These are phyloP conservation scores for Penicillium psychrosexuale DNA, from an alignment of 2,329 filamentous ascomycete species.

Conservation along the genomic window DNA sequence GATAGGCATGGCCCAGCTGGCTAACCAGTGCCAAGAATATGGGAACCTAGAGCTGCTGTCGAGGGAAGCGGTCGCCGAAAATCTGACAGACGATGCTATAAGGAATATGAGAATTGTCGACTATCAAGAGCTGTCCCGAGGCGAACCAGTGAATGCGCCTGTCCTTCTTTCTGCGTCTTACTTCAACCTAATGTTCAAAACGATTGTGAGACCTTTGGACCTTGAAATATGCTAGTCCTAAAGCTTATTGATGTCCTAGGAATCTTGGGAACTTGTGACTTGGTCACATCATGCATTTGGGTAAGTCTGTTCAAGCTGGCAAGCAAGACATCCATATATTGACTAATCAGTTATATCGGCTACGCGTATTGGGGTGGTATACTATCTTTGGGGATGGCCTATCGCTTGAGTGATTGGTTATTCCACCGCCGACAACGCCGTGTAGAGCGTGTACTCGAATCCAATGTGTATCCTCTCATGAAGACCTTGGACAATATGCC, in stretches of 20 bases:
- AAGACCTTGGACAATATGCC: neutral
- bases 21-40: conserved; percentile 22
- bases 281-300: conserved; percentile 40
- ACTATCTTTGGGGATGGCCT: conserved; percentile 34
- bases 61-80: conserved; percentile 28
- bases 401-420: conserved; percentile 28
- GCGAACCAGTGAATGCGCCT: conserved; percentile 19
- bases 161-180: conserved; percentile 34
- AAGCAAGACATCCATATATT: neutral
- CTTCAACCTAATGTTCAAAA: conserved; percentile 31
- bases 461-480: conserved; percentile 4
- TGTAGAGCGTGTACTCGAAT: neutral
- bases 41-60: conserved; percentile 27
- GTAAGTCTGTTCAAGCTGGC: conserved; percentile 22
- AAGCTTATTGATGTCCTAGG: conserved; percentile 15
- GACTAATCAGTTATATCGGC: conserved; percentile 21
- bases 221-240: neutral
- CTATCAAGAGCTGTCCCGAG: conserved; percentile 28
- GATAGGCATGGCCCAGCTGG: conserved; percentile 24
- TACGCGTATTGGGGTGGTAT: conserved; percentile 44
- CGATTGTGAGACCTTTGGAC: conserved; percentile 29
- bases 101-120: conserved; percentile 32
- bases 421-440: conserved; percentile 11
- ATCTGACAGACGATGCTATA: conserved; percentile 36
- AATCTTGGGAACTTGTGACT: conserved; percentile 32